Base-by-base conservation (phyloP, 2,329 filamentous ascomycete genomes). In the Diaporthe vexans region DNA sequence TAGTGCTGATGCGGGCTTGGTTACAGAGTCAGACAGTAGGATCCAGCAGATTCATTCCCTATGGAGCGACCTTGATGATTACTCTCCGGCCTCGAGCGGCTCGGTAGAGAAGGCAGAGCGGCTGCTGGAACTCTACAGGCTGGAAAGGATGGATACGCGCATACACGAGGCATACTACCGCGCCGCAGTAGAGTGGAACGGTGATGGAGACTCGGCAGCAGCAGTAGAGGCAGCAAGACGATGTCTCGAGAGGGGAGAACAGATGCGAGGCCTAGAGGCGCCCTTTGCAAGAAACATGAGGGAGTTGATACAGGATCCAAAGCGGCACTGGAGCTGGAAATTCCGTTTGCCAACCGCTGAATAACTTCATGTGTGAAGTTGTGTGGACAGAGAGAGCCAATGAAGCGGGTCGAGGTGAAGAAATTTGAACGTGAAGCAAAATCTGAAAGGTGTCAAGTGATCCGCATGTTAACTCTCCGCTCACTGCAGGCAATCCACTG, bases 151-250 rank as follows among this genome's bases (percentile, higher is more conserved):
- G 26, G 63, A 73, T 3, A 73, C 59, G 9, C 71, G 71, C 10
- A 73, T 73, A 11, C 71, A 73, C 3, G 71, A 73, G 26, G 71
- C 71, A 40, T 21, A 73, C n/a, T 73, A 73, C 8, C 71, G 71
- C 8, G 71, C 71, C 21, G 51, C 71, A 0, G 37, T 73, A 40
- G 71, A 73, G 40, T 73, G 63, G 33, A 73, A 58, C 33, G 71
- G 58, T 6, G 51, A 40, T 6, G 71, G 59, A 24, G 8, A 67
- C 24, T 5, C 59, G 17, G 19, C n/a, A 24, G 33, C 26, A 51
- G 71, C 71, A 10, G 21, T 40, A 7, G 54, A 51, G 51, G 61
- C 37, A 26, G 71, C 71, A 6, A 51, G 19, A 65, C 9, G 17
- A 21, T 67, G 71, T 37, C 52, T 73, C 24, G 26, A 57, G 2